phyloP scores from a whole-genome alignment of 2,329 filamentous ascomycete species.

The Aspergillus glaucus region DNA sequence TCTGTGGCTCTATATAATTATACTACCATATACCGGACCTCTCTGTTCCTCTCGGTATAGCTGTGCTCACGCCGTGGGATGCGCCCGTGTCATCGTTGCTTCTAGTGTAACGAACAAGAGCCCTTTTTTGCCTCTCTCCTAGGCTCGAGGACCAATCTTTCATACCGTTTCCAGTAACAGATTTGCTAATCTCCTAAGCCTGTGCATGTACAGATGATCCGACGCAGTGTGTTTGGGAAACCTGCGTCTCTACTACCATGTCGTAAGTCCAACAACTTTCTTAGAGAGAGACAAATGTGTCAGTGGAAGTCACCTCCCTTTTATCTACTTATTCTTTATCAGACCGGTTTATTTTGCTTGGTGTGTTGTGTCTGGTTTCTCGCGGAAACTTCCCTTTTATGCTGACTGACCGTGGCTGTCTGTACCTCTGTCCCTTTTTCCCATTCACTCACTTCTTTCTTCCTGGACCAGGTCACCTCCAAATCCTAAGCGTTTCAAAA shows the following conservation, averaged over 20 bases:
- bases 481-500: constrained; percentile 38
- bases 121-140: constrained; percentile 15
- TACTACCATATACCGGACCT: constrained; percentile 6
- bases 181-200: constrained; percentile 29
- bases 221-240: constrained; percentile 29
- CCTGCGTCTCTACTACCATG: constrained; percentile 31
- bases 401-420: not conserved
- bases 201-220: constrained; percentile 36
- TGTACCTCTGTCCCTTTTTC: not conserved
- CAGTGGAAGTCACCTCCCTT: not conserved
- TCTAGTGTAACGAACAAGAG: constrained; percentile 27
- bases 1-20: not conserved
- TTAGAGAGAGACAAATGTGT: not conserved
- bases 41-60: constrained; percentile 4
- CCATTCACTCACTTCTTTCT: constrained; percentile 5
- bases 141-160: constrained; percentile 24
- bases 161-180: constrained; percentile 25
- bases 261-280: constrained; percentile 31
- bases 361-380: not conserved
- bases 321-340: not conserved
- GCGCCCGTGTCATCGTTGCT: constrained; percentile 32
- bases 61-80: constrained; percentile 22
- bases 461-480: constrained; percentile 30
- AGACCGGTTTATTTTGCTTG: not conserved
- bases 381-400: not conserved